Base-by-base conservation (phyloP, 2,329 filamentous ascomycete species). In the Phaeomoniella chlamydospora region DNA sequence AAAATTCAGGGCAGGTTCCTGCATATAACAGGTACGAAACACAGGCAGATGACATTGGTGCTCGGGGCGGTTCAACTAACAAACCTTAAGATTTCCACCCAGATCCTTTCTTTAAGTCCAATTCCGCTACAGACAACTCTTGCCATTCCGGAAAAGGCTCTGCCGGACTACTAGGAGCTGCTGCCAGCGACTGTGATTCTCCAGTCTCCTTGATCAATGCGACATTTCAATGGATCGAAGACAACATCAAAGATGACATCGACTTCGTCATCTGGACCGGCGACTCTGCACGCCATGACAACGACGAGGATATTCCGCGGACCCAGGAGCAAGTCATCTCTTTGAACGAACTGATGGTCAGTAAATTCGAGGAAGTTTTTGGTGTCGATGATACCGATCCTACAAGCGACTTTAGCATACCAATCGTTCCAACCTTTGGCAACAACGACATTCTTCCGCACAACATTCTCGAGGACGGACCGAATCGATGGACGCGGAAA, bases 371-470 rank as follows among this genome's bases (percentile, higher is more conserved):
- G 33, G 72, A 86, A 14, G 67, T 81, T 6, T 94, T 94, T 51
- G 67, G 69, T 15, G 52, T 61, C 14, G 55, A 64, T 39, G 54
- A 65, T 36, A 54, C 57, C 26, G 52, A 61, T 41, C 65, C 65
- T n/a, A 62, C 64, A 19, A 64, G 72, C 37, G 72, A 74, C 39
- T 70, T 86, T 39, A 57, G 68, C 10, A 70, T 96, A 3, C 88
- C 90, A 3, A 74, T 96, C 18, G 68, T 98, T 14, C 87, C 90
- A 0, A 94, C 79, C 0, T 78, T 94, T 46, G 90, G 90, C 41
- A 98, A 98, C 62, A 98, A 98, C 58, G 90, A 98, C 51, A 87
- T 98, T 39, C 74, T 94, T 41, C 90, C 90, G 1, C 90, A 98
- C 61, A 98, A 98, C 50, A 92, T 96, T 51, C 77, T 98, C 54